Evolutionary conservation across 352 stramenopile genomes (phyloP), one percentile per base, ranked within the genome.

Genomic region (Phytophthora meadii): DNA sequence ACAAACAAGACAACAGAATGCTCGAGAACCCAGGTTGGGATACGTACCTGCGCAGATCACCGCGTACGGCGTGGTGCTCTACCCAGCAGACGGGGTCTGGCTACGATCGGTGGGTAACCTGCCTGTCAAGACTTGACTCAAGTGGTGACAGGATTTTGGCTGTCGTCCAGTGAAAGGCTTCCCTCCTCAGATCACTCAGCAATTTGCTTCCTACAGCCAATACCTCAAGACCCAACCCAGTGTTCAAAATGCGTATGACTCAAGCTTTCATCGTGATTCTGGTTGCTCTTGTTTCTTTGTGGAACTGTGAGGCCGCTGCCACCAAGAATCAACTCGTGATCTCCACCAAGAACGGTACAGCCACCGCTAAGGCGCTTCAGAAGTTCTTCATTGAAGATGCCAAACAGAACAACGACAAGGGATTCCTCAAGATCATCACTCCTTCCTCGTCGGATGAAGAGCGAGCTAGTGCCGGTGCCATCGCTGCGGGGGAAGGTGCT

Each of bases 341-440:
- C 30, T 37, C 53, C 27, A 65, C 55, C 19, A 51, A 17, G 36
- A 49, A 69, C n/a, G 24, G 45, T 12, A 56, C 37, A 4, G 41
- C 54, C 7, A 69, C 61, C 7, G 32, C 58, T 28, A 60, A 60
- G 12, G 49, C 58, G 8, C 48, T 65, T 25, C 19, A 66, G 15
- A 41, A 61, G 24, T 66, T 66, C 37, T 66, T 66, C 50, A 17
- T 12, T 24, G 40, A 53, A 6, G 58, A 66, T n/a, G 24, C 49
- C 32, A 47, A 54, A 19, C 10, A 49, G 41, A 60, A 61, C 40
- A 49, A 49, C 10, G 19, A 54, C 49, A 66, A 32, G 15, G 58
- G 58, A 3, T 66, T 54, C 28, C 58, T 66, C 19, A 66, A 54
- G 50, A 50, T 66, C 1, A 10, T 66, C 10, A 65, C 47, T 25